Conservation (phyloP, 495 filamentous ascomycete genomes). For the Xylaria castorea region DNA sequence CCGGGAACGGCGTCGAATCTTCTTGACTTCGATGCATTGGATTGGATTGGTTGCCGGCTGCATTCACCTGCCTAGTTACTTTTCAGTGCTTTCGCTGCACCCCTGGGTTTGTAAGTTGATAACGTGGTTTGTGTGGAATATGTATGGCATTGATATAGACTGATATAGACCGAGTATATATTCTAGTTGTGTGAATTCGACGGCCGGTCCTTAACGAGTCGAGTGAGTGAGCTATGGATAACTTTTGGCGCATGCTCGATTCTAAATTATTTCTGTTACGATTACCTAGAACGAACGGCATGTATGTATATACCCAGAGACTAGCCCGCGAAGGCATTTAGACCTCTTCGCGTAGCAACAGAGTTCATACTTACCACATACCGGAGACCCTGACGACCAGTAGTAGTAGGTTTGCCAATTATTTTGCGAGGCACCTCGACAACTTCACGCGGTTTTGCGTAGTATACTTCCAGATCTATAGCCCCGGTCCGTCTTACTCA, state of each 20-base stretch:
- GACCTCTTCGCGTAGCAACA: no score
- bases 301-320: no score
- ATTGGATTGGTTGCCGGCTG: background rate
- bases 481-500: background rate
- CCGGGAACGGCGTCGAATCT: slow-evolving; percentile 2
- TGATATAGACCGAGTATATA: no score
- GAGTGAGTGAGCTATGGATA: background rate
- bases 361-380: no score
- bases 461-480: background rate
- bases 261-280: background rate
- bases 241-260: background rate
- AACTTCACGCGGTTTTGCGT: background rate
- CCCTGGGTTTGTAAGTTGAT: background rate
- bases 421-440: no score
- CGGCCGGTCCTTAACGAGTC: background rate
- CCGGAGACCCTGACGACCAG: no score
- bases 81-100: background rate
- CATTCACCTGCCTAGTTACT: background rate
- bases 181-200: background rate
- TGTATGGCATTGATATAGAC: background rate
- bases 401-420: no score
- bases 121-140: background rate
- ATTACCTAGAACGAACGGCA: no score
- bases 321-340: no score
- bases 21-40: background rate